Conservation (phyloP, 2,329 filamentous ascomycete species). For the Cercospora janseana region DNA sequence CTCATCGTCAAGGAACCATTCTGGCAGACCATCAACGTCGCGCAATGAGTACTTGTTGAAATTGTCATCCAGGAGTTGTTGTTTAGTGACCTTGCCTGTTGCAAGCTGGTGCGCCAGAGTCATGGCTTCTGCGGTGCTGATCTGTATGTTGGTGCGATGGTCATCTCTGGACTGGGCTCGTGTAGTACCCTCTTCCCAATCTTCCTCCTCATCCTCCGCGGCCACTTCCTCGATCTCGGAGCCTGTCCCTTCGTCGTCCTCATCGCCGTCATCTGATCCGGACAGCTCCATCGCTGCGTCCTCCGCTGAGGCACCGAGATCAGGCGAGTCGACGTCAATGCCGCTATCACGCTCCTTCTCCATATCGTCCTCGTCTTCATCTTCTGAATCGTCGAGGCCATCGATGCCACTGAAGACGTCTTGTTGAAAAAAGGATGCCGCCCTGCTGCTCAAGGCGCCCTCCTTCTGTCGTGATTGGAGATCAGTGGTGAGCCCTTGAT, state of each 20-base stretch:
- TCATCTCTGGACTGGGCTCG: slow-evolving; percentile 44
- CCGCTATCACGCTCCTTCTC: slow-evolving; percentile 48
- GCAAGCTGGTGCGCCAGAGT: slow-evolving; percentile 90
- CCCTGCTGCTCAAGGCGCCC: slow-evolving; percentile 73
- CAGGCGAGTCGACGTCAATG: slow-evolving; percentile 39
- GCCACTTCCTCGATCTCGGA: slow-evolving; percentile 33
- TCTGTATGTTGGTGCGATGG: slow-evolving; percentile 80
- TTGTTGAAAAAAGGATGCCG: slow-evolving; percentile 87
- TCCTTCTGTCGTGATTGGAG: slow-evolving; percentile 50
- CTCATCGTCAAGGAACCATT: slow-evolving; percentile 98
- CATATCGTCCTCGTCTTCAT: slow-evolving; percentile 38
- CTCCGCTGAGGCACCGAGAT: slow-evolving; percentile 28
- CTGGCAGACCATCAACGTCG: slow-evolving; percentile 85
- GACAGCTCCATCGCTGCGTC: slow-evolving; percentile 22
- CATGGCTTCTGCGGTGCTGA: slow-evolving; percentile 99
- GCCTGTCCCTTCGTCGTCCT: slow-evolving; percentile 27
- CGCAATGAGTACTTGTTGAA: slow-evolving; percentile 94
- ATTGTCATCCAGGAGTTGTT: slow-evolving; percentile 81
- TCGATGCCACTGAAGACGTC: slow-evolving; percentile 87
- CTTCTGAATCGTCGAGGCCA: slow-evolving; percentile 51
- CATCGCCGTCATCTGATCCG: slow-evolving; percentile 13
- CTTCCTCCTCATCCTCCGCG: slow-evolving; percentile 46
- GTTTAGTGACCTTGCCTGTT: slow-evolving; percentile 73
- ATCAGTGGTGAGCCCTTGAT: slow-evolving; percentile 57
- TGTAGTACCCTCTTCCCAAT: slow-evolving; percentile 62